These are phyloP conservation scores for Didymella glomerata DNA, from an alignment of 2,329 filamentous ascomycete species.

Conservation along the genomic window DNA sequence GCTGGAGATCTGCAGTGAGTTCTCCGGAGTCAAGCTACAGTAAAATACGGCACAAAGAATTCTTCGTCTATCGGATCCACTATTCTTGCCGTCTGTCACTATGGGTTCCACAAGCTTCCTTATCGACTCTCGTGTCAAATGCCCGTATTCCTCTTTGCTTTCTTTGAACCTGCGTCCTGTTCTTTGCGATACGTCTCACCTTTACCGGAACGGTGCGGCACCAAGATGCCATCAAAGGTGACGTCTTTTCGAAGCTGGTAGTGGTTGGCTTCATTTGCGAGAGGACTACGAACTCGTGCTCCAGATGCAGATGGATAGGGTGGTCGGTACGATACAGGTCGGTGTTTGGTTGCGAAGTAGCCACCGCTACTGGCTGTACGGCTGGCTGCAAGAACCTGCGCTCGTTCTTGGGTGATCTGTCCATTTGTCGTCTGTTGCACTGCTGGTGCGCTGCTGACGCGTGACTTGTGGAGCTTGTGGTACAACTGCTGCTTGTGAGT, in stretches of 20 bases:
- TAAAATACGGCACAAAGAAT: constrained; percentile 2
- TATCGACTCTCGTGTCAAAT: neutral
- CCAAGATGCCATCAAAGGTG: constrained; percentile 42
- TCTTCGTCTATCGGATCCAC: neutral
- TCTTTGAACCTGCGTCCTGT: constrained; percentile 13
- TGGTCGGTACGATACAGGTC: neutral
- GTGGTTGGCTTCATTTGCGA: constrained; percentile 11
- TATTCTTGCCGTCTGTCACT: neutral
- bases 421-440: neutral
- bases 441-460: neutral
- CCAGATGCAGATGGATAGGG: neutral
- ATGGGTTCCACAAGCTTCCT: neutral
- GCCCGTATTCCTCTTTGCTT: neutral
- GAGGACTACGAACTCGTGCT: constrained; percentile 22
- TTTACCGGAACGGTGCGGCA: constrained; percentile 36
- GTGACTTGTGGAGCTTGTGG: neutral
- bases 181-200: constrained; percentile 33
- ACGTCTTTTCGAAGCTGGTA: constrained; percentile 24
- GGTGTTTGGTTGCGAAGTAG: constrained; percentile 15
- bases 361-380: constrained; percentile 23
- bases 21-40: constrained; percentile 49
- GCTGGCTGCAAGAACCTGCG: neutral
- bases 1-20: constrained; percentile 50
- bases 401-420: neutral
- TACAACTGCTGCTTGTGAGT: constrained; percentile 14